These are phyloP conservation scores for Sporobolus alterniflorus DNA, from an alignment of 202 grass and related monocot genomes.

Conservation along the genomic window DNA sequence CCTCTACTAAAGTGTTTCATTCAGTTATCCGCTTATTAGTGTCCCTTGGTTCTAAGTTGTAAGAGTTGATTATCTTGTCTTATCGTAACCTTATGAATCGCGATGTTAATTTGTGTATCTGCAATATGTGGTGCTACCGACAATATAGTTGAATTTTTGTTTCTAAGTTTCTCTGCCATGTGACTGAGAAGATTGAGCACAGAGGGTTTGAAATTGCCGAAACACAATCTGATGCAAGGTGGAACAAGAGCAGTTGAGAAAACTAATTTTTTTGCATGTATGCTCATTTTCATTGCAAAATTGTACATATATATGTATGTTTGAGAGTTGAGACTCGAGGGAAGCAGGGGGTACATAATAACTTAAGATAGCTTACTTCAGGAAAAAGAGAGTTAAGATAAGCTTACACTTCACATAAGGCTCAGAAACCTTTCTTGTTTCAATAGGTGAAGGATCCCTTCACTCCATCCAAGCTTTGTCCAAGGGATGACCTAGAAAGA, in stretches of 20 bases:
- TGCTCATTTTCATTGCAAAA: not conserved
- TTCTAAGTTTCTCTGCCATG: no score
- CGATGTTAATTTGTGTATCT: no score
- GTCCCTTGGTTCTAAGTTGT: not conserved
- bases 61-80: not conserved
- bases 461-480: constrained; percentile 78
- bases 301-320: not conserved
- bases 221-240: no score
- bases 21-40: not conserved
- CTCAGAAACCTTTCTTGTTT: not conserved
- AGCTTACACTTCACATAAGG: constrained; percentile 17
- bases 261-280: not conserved
- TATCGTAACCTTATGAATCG: no score
- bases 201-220: no score
- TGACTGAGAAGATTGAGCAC: no score
- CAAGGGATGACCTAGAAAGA: constrained; percentile 58
- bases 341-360: constrained; percentile 3
- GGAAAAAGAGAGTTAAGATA: no score
- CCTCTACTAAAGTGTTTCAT: not conserved
- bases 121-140: no score
- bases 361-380: not conserved
- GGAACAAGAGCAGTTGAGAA: no score
- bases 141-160: no score
- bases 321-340: no score
- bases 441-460: constrained; percentile 72